Evolutionary conservation across 164 flowering plant species (phyloP), one percentile per base, ranked within the genome.

Genomic region (Kalanchoe fedtschenkoi): DNA sequence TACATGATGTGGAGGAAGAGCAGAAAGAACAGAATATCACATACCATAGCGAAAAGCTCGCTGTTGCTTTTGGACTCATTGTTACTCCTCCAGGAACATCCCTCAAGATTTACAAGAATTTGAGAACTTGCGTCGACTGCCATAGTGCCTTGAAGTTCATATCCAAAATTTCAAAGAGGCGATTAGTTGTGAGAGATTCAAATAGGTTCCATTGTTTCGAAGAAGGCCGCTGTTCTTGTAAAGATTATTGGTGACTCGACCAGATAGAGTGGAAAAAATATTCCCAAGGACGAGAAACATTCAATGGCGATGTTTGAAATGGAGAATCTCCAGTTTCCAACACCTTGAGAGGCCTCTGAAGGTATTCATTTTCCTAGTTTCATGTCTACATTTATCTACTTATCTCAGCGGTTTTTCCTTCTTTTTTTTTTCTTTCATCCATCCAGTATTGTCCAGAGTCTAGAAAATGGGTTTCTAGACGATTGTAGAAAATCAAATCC

Each of bases 1-100:
- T 77, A 62, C 80, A 77, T 65, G 80, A 74, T 65, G 80, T 73
- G 34, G 80, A 76, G 62, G 79, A 76, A 34, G 79, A 73, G 62
- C 74, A 76, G 67, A 76, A 72, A 64, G 79, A 70, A 69, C 70
- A 72, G 26, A 76, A 73, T 21, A 73, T 76, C 15, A 35, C 61
- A 5, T 66, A 68, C 53, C 80, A 77, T 56, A 77, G 80, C 35
- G 80, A 77, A 69, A 71, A 70, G 57, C 72, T 77, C 43, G 80
- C 80, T 5, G 72, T 77, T 64, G 80, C 77, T 6, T 71, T 67
- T 67, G 80, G 75, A 28, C 67, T 77, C 24, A 53, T 74, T 13
- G 6, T 65, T 22, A 77, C 77, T 16, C 68, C 74, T 2, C 66
- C 64, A 3, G 71, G 71, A 67, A 67, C 69, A 24, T 34, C 75